Evolutionary conservation across 2,329 filamentous ascomycete species (phyloP).

Genomic region (Leptographium wingfieldii): DNA sequence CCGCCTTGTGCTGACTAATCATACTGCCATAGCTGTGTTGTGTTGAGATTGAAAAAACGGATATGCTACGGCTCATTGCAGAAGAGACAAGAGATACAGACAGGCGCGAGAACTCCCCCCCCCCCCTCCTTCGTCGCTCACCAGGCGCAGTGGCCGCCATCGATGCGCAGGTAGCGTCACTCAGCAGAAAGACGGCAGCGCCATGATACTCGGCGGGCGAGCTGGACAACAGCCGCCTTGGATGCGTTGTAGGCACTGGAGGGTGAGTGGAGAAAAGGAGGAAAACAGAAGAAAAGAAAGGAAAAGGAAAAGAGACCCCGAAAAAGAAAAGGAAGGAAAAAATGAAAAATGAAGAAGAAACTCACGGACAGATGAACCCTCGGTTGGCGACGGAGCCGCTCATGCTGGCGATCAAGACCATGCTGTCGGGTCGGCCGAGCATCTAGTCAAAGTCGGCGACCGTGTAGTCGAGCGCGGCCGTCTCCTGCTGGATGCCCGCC

Average conservation of each 20-base stretch:
- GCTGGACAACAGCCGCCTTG: slow-evolving; percentile 62
- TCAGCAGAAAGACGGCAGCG: slow-evolving; percentile 54
- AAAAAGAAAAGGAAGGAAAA: slow-evolving; percentile 17
- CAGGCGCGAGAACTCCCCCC: too few relatives aligned
- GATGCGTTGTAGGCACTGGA: slow-evolving; percentile 58
- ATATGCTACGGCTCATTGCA: too few relatives aligned
- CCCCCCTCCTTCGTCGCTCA: slow-evolving; percentile 19
- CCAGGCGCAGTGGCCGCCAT: slow-evolving; percentile 56
- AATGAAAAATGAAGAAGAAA: background rate
- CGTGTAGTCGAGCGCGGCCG: too few relatives aligned
- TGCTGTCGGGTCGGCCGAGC: slow-evolving; percentile 39
- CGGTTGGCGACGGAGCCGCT: slow-evolving; percentile 54
- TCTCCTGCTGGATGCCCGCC: too few relatives aligned
- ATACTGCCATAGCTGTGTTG: too few relatives aligned
- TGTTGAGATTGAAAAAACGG: too few relatives aligned
- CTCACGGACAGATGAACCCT: slow-evolving; percentile 35
- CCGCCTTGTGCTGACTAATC: too few relatives aligned
- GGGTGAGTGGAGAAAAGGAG: background rate
- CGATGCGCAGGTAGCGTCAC: slow-evolving; percentile 55
- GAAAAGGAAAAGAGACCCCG: slow-evolving; percentile 17
- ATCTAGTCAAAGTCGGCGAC: too few relatives aligned
- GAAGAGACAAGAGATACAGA: too few relatives aligned
- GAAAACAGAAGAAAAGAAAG: slow-evolving; percentile 17
- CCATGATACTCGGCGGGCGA: slow-evolving; percentile 61
- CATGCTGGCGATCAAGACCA: slow-evolving; percentile 60